Conservation (phyloP, 179 eudicot species). For the Beta lomatogona region DNA sequence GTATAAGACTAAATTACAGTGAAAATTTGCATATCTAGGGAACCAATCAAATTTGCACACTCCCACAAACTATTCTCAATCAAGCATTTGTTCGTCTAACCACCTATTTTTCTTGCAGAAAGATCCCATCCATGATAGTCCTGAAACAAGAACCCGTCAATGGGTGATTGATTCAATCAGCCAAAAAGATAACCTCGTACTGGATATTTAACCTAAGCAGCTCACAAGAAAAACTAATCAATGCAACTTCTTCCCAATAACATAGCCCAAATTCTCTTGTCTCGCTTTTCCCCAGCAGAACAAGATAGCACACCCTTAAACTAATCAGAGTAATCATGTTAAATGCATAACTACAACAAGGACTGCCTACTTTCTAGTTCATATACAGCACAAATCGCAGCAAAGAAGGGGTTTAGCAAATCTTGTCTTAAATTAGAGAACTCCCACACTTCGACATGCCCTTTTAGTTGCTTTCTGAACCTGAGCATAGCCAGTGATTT, state of each 20-base stretch:
- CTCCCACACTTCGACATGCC: neutral
- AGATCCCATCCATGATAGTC: conserved; percentile 11
- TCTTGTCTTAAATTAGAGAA: neutral
- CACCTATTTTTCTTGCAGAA: neutral
- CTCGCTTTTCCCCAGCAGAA: neutral
- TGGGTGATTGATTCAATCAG: conserved; percentile 5
- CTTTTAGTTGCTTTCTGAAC: neutral
- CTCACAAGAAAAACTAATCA: neutral
- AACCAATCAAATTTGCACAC: conserved; percentile 31
- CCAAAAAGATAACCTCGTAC: conserved; percentile 7
- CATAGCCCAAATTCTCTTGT: neutral
- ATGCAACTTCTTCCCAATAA: neutral
- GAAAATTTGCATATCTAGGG: conserved; percentile 28
- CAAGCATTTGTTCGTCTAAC: conserved; percentile 12
- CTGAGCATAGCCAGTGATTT: neutral
- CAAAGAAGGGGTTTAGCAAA: neutral
- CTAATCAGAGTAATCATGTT: neutral
- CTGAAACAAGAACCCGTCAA: conserved; percentile 2
- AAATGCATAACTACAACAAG: neutral
- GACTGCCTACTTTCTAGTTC: neutral
- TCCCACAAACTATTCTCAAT: conserved; percentile 31
- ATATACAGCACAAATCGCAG: neutral
- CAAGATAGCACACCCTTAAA: neutral
- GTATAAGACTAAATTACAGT: conserved; percentile 24
- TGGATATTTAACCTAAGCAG: neutral